Evolutionary conservation across 2,329 filamentous ascomycete genomes (phyloP), one percentile per base, ranked within the genome.

Genomic region (Aureobasidium pullulans): DNA sequence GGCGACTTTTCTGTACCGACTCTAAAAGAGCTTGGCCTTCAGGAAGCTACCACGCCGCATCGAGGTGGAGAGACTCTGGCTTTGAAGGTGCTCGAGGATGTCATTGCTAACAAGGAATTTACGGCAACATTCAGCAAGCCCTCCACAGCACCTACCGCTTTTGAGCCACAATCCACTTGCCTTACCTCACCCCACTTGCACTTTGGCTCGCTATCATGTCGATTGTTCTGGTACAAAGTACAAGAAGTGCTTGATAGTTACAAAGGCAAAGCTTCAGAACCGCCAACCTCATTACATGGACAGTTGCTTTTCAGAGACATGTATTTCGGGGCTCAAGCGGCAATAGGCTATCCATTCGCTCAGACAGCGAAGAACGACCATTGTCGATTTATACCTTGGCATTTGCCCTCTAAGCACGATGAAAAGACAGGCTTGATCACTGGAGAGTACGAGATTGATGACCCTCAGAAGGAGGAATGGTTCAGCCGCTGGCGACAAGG

Each of bases 271-370:
- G 73, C 75, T 2, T 79, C 79, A 0, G 65, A 73, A 2, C 84
- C 86, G 0, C 88, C 88, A 0, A 83, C 83, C n/a, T 88, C 83
- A 62, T 71, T 92, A 15, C 84, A 81, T 0, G 88, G 88, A 2
- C 88, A 92, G 65, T 72, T 92, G 1, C 76, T 90, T 10, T 92
- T 92, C 70, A 80, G 88, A 15, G 88, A 92, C 68, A 92, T 92
- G 88, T 92, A 91, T 71, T 91, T 92, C 65, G 87, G 82, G 13
- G 87, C 88, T 0, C 87, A 92, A 68, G 86, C 87, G 0, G 79
- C 82, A 0, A 74, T 90, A 1, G 88, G 88, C 0, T 76, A 80
- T 34, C 66, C 75, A 0, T 91, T 89, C 65, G 77, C 74, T 1
- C 86, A 89, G 66, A 86, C 85, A 0, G 75, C 81, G 50, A 81